Percentiles rank a stretch among this genome's conserved stretches.
Evolutionary conservation across 768 basidiomycete species (phyloP).

Genomic region (Mycena metata): DNA sequence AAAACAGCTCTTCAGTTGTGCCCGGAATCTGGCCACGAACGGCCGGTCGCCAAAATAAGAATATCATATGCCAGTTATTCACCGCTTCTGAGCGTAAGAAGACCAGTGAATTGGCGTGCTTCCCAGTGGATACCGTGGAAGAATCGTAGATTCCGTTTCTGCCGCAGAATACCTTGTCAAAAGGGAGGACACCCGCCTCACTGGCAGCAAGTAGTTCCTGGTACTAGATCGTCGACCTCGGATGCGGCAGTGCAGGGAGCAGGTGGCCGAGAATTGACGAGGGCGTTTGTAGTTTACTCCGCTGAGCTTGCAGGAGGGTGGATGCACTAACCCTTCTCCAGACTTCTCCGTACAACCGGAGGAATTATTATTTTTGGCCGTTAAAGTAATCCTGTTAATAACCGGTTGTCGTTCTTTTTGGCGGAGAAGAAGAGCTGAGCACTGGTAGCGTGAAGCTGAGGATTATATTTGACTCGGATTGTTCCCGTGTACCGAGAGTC

Average conservation of each 20-base stretch:
- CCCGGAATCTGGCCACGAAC: constrained; percentile 67
- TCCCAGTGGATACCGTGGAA: constrained; percentile 44
- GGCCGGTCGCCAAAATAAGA: constrained; percentile 74
- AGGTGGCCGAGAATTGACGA: constrained; percentile 65
- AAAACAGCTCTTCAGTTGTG: constrained; percentile 46
- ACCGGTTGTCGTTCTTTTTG: constrained; percentile 33
- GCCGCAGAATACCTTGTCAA: constrained; percentile 61
- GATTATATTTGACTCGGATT: too few relatives aligned
- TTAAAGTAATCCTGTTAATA: too few relatives aligned
- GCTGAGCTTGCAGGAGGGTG: constrained; percentile 64
- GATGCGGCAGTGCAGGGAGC: constrained; percentile 66
- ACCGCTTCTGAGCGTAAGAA: constrained; percentile 64
- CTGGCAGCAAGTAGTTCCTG: too few relatives aligned
- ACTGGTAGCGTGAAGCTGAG: too few relatives aligned
- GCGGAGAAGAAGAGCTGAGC: constrained; percentile 20
- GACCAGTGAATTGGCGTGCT: constrained; percentile 53
- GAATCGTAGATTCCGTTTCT: constrained; percentile 59
- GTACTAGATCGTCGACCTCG: constrained; percentile 42
- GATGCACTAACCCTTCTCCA: too few relatives aligned
- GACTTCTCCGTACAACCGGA: too few relatives aligned
- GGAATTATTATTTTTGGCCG: too few relatives aligned
- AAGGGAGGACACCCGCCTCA: constrained; percentile 58
- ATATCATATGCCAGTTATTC: constrained; percentile 64
- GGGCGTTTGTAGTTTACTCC: constrained; percentile 59
- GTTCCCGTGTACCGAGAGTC: too few relatives aligned